Base-by-base conservation (phyloP, 495 filamentous ascomycete genomes). In the Penicillium cataractarum region DNA sequence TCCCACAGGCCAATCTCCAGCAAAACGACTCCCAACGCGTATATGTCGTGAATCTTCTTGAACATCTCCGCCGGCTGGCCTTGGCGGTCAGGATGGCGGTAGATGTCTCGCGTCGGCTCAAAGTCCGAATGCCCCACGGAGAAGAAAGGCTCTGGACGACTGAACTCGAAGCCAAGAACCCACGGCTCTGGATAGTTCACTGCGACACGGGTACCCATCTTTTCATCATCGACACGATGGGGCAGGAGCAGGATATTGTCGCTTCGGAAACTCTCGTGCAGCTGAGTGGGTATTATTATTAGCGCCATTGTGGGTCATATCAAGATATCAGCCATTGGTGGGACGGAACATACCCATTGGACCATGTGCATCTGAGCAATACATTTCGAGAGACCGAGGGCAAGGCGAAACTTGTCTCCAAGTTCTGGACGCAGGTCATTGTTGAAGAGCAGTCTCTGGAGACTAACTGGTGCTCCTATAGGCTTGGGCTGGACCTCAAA, bases 41-140 rank as follows among this genome's bases (percentile, higher is more conserved):
- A 57, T 9, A 57, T 57, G 13, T 57, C 54, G 26, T 57, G 54
- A 19, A 57, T 46, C n/a, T 57, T 57, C 35, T 57, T 57, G 54
- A 57, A 57, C 33, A 57, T 57, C 54, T 57, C 35, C 39, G 26
- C 29, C 17, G 51, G 54, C 26, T 57, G 37, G 54, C 54, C 54
- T 37, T 57, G 54, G 24, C 35, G 37, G 26, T 57, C 54, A 9
- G 54, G 54, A 44, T 56, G 54, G 33, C 54, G 33, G 54, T 57
- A 57, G 22, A 57, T 57, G 35, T 57, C 54, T 26, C 35, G 54
- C 6, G 54, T 19, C 15, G 54, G 54, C 54, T 46, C 54, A 44
- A 57, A 57, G 37, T 57, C 54, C 24, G 39, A 39, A 42, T 57
- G 54, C 2, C 54, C 54, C 54, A 57, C 35, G 1, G 54, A 57